These are phyloP conservation scores for Colletotrichum sp. DNA, from an alignment of 2,329 filamentous ascomycete genomes.

Conservation along the genomic window DNA sequence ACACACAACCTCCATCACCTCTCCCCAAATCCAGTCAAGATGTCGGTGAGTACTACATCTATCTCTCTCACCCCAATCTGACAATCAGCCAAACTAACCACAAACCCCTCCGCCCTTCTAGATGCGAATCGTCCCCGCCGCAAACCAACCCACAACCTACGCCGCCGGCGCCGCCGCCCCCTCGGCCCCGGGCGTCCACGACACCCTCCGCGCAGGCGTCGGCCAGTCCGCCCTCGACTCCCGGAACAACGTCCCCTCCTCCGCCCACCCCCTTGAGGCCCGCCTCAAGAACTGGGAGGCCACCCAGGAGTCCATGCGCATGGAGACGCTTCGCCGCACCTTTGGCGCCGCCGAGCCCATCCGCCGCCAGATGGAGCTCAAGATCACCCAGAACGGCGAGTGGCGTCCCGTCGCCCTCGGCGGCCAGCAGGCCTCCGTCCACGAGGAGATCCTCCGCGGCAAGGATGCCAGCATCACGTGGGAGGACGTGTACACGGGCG, in stretches of 20 bases:
- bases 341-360: slow-evolving; percentile 95
- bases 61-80: neutral
- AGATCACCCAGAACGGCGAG: slow-evolving; percentile 80
- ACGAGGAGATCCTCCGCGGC: slow-evolving; percentile 88
- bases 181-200: slow-evolving; percentile 91
- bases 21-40: slow-evolving; percentile 36
- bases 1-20: neutral
- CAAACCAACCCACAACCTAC: slow-evolving; percentile 69
- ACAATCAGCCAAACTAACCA: neutral
- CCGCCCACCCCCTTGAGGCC: slow-evolving; percentile 86
- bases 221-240: slow-evolving; percentile 63
- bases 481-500: slow-evolving; percentile 92
- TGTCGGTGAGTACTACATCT: slow-evolving; percentile 46
- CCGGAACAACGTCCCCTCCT: slow-evolving; percentile 43
- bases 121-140: slow-evolving; percentile 84
- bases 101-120: slow-evolving; percentile 2
- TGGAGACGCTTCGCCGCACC: slow-evolving; percentile 84
- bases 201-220: slow-evolving; percentile 87
- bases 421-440: slow-evolving; percentile 67
- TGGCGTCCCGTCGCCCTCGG: slow-evolving; percentile 78
- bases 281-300: slow-evolving; percentile 89
- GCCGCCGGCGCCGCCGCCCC: slow-evolving; percentile 77
- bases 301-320: slow-evolving; percentile 86
- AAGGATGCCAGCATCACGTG: slow-evolving; percentile 80
- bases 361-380: slow-evolving; percentile 91